A percentile compares a stretch with the other conserved stretches of the same genome.
Conservation (phyloP, 2,329 filamentous ascomycete genomes). For the Lecanicillium sp. region DNA sequence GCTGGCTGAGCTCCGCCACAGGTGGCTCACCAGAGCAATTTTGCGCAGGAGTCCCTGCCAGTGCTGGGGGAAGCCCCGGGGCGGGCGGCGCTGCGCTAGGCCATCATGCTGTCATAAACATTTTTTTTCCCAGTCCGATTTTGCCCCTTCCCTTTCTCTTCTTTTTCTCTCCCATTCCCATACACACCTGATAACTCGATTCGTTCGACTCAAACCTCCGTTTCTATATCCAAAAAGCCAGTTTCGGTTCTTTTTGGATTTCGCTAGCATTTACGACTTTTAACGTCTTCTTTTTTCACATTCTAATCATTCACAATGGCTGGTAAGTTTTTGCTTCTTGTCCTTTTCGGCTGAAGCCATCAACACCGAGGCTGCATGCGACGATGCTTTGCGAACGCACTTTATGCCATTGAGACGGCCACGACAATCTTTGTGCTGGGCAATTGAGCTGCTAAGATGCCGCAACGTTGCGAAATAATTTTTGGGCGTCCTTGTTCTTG, state of each 20-base stretch:
- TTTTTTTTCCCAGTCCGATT: slow-evolving; percentile 22
- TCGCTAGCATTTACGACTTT: slow-evolving; percentile 11
- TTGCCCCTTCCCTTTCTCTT: slow-evolving; percentile 14
- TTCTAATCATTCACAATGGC: slow-evolving; percentile 29
- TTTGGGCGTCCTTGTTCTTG: neutral
- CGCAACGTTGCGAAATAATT: too few species aligned
- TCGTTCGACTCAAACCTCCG: too few species aligned
- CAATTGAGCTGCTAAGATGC: neutral
- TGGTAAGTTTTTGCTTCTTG: too few species aligned
- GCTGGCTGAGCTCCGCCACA: slow-evolving; percentile 18
- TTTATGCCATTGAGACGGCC: slow-evolving; percentile 9
- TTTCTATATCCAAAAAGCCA: too few species aligned
- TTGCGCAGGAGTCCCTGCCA: neutral
- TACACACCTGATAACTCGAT: too few species aligned
- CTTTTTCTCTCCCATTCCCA: slow-evolving; percentile 12
- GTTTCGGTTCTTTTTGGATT: slow-evolving; percentile 11
- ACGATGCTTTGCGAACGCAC: too few species aligned
- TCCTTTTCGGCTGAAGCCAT: too few species aligned
- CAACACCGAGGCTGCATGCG: too few species aligned
- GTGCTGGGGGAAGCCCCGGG: slow-evolving; percentile 5
- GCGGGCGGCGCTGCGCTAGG: slow-evolving; percentile 8
- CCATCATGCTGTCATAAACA: slow-evolving; percentile 34
- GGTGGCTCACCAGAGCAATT: slow-evolving; percentile 23
- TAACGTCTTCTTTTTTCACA: slow-evolving; percentile 11
- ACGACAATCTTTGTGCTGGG: neutral